Conservation (phyloP, 768 basidiomycete species). For the Baorangia bicolor region DNA sequence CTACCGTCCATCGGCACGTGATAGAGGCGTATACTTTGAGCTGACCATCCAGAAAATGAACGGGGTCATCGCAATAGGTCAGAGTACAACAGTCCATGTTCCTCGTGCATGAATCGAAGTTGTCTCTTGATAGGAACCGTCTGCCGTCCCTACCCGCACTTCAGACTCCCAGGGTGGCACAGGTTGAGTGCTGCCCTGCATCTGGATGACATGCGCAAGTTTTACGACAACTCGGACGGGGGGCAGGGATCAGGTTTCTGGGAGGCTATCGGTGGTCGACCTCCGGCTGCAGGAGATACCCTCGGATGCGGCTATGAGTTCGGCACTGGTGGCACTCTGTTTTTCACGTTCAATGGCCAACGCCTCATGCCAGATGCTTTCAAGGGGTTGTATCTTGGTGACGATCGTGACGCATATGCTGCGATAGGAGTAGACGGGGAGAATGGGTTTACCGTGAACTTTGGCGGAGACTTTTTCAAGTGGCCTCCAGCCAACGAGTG, state of each 20-base stretch:
- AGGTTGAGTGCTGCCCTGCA: slow-evolving; percentile 61
- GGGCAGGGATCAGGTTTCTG: slow-evolving; percentile 53
- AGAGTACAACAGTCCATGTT: slow-evolving; percentile 1
- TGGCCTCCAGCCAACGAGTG: slow-evolving; percentile 72
- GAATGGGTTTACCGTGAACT: slow-evolving; percentile 39
- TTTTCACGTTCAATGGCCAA: slow-evolving; percentile 62
- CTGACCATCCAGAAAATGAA: slow-evolving; percentile 54
- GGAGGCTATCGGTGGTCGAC: slow-evolving; percentile 22
- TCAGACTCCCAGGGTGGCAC: slow-evolving; percentile 73
- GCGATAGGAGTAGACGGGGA: slow-evolving; percentile 55
- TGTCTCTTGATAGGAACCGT: slow-evolving; percentile 51
- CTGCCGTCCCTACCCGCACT: slow-evolving; percentile 63
- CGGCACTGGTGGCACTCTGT: slow-evolving; percentile 44
- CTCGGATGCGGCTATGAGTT: slow-evolving; percentile 69
- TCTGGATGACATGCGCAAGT: slow-evolving; percentile 69
- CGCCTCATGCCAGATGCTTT: slow-evolving; percentile 50
- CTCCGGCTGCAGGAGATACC: slow-evolving; percentile 46
- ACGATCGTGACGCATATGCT: slow-evolving; percentile 60
- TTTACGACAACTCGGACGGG: slow-evolving; percentile 65
- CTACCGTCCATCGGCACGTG: slow-evolving; percentile 42
- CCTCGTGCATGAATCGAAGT: neutral
- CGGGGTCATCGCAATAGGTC: slow-evolving; percentile 61
- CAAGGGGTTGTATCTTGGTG: slow-evolving; percentile 53
- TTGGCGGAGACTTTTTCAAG: too few species aligned
- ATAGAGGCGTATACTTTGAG: slow-evolving; percentile 65